Base-by-base conservation (phyloP, 192 early-diverging fungal species). In the Linnemannia schmuckeri region DNA sequence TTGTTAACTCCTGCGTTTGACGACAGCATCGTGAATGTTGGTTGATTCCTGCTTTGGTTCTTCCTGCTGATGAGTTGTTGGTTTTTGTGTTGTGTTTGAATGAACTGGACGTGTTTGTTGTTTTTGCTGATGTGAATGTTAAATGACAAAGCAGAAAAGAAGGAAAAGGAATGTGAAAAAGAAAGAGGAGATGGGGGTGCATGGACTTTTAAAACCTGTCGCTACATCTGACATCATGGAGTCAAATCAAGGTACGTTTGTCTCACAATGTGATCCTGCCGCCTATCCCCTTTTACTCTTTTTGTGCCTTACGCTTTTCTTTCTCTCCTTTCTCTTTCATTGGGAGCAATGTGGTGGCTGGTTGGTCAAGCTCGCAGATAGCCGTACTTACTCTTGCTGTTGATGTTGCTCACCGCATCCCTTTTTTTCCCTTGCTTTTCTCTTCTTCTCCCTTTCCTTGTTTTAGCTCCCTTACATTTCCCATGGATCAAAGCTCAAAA, bases 11-110 rank as follows among this genome's bases (percentile, higher is more conserved):
- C 72, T 20, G 33, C 47, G 27, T 82, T 82, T 66, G 73, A 44
- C 12, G 74, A 76, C 46, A 76, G 69, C 74, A 76, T 76, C 38
- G 74, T 22, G 37, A 70, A 22, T 6, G 49, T 33, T 57, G 74
- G 49, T 33, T 57, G 74, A 3, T 54, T 55, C 24, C 17, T 24
- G 47, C 18, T 18, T 41, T 54, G 61, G 20, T 52, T 18, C 49
- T 4, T 52, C 18, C 49, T 52, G 49, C 20, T 20, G 49, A 52
- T 52, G 49, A 22, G 49, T 52, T 52, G 49, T 3, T 44, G 6
- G 4, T 52, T 18, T 24, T 66, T 68, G 61, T 27, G 72, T 17
- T 24, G 40, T 6, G 38, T n/a, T 1, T 24, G 41, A 33, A 46
- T 30, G 61, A 77, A n/a, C 38, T 77, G 33, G 20, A n/a, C 22